phyloP scores from a whole-genome alignment of 345 rosid species.

The Linum usitatissimum region DNA sequence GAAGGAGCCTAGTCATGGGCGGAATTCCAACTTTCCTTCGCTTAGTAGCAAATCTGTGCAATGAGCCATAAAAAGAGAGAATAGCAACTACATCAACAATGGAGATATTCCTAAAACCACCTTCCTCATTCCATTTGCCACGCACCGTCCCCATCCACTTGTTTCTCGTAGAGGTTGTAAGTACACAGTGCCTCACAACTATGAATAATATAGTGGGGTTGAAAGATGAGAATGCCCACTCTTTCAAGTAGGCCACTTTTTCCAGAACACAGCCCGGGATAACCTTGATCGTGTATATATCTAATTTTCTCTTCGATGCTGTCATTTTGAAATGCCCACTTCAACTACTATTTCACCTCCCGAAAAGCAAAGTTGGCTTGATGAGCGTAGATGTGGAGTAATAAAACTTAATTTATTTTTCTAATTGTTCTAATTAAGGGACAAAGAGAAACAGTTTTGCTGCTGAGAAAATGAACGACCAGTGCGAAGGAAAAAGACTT shows the following conservation, averaged over 20 bases:
- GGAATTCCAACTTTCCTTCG: too few relatives aligned
- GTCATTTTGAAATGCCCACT: conserved; percentile 7
- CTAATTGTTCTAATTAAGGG: neutral
- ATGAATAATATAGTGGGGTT: too few relatives aligned
- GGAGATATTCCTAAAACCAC: too few relatives aligned
- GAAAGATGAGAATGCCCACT: too few relatives aligned
- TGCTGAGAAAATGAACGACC: too few relatives aligned
- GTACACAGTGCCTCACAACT: neutral
- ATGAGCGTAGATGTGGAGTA: conserved; percentile 6
- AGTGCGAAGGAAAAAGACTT: too few relatives aligned
- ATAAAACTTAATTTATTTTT: neutral
- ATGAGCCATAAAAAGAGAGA: too few relatives aligned
- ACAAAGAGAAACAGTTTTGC: too few relatives aligned
- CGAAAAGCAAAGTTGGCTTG: conserved; percentile 15
- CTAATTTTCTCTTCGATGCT: neutral
- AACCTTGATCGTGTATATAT: conserved; percentile 1
- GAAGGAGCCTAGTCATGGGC: too few relatives aligned
- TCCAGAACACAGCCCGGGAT: neutral
- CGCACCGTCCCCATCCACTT: neutral
- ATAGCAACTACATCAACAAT: too few relatives aligned
- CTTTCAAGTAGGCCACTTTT: too few relatives aligned
- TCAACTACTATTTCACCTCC: conserved; percentile 11
- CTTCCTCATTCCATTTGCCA: neutral
- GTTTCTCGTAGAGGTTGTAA: neutral
- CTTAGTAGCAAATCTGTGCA: too few relatives aligned